Evolutionary conservation across 495 filamentous ascomycete species (phyloP).

Genomic region (Astrothelium subdiscretum): DNA sequence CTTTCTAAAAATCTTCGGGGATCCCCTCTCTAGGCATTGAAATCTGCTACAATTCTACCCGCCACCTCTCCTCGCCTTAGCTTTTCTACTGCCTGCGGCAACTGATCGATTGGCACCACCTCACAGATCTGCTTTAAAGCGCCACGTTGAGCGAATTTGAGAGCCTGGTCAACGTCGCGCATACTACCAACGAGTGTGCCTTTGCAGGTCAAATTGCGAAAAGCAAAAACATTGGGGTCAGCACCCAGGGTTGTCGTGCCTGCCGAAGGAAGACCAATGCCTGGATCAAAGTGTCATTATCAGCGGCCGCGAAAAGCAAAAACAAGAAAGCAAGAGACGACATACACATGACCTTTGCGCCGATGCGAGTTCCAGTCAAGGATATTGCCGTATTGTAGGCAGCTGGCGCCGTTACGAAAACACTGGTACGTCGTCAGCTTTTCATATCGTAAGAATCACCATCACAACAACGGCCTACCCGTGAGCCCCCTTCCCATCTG

Average conservation of each 20-base stretch:
- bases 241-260: slow-evolving; percentile 28
- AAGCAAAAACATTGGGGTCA: slow-evolving; percentile 33
- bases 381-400: slow-evolving; percentile 8
- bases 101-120: slow-evolving; percentile 18
- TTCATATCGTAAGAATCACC: too few species aligned
- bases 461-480: slow-evolving; percentile 36
- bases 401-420: not conserved
- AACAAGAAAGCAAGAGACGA: slow-evolving; percentile 8
- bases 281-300: not conserved
- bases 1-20: too few species aligned
- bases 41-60: slow-evolving; percentile 32
- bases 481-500: slow-evolving; percentile 38
- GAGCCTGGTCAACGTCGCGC: slow-evolving; percentile 31
- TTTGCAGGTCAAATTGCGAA: slow-evolving; percentile 36
- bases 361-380: slow-evolving; percentile 33
- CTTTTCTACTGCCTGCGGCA: slow-evolving; percentile 27
- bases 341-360: slow-evolving; percentile 38
- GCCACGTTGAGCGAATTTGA: slow-evolving; percentile 39
- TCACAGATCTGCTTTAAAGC: slow-evolving; percentile 27
- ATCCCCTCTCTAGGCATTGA: not conserved
- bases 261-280: slow-evolving; percentile 21
- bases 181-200: slow-evolving; percentile 40
- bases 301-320: slow-evolving; percentile 6
- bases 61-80: slow-evolving; percentile 34
- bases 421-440: not conserved